Conservation (phyloP, 2,329 filamentous ascomycete species). For the Sporothrix brunneoviolacea region DNA sequence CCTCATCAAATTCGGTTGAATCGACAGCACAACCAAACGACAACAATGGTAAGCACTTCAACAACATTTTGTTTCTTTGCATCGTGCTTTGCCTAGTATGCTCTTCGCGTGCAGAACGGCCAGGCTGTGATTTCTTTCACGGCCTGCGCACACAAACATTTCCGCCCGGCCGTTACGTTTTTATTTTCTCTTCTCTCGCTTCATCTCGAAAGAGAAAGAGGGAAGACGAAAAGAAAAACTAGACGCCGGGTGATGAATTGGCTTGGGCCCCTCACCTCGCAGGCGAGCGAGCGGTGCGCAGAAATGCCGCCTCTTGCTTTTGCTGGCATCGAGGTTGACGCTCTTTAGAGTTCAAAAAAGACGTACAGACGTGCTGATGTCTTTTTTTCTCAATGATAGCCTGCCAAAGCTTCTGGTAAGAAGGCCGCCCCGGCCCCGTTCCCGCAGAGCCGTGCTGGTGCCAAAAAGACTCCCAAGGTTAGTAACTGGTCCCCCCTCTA, state of each 20-base stretch:
- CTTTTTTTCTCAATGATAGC: slow-evolving; percentile 99
- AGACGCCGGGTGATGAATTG: slow-evolving; percentile 48
- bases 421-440: slow-evolving; percentile 97
- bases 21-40: slow-evolving; percentile 38
- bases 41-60: slow-evolving; percentile 57
- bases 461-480: slow-evolving; percentile 97
- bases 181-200: slow-evolving; percentile 25
- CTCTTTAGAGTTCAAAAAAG: slow-evolving; percentile 88
- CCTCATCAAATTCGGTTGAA: slow-evolving; percentile 19
- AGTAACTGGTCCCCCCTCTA: no score
- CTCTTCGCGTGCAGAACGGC: slow-evolving; percentile 17
- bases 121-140: slow-evolving; percentile 14
- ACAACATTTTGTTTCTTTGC: slow-evolving; percentile 25
- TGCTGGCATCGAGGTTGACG: slow-evolving; percentile 24
- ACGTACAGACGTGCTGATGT: slow-evolving; percentile 79
- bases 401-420: slow-evolving; percentile 88
- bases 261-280: slow-evolving; percentile 53
- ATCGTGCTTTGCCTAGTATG: slow-evolving; percentile 20
- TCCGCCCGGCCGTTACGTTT: slow-evolving; percentile 17
- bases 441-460: slow-evolving; percentile 88
- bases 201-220: slow-evolving; percentile 32
- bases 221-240: background rate
- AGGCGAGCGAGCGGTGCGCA: no score
- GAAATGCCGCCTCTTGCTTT: slow-evolving; percentile 37
- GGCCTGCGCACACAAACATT: slow-evolving; percentile 12